phyloP scores from a whole-genome alignment of 805 yeast genomes.

The Peterozyma xylosa region DNA sequence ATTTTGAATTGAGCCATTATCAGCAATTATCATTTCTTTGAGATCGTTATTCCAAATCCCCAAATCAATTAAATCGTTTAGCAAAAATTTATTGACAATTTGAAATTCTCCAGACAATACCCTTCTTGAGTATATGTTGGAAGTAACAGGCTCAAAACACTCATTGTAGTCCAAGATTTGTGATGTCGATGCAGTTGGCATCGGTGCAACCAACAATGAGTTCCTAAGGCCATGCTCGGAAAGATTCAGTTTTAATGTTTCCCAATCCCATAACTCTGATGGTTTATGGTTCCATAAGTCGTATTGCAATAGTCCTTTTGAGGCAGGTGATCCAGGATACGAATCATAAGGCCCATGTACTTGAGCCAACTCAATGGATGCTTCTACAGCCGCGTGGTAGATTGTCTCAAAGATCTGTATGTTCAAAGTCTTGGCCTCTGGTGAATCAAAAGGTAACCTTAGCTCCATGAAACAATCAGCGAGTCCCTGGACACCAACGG shows the following conservation, averaged over 20 bases:
- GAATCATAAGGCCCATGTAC: slow-evolving; percentile 43
- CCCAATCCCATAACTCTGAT: slow-evolving; percentile 54
- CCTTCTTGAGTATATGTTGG: slow-evolving; percentile 56
- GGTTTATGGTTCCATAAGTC: slow-evolving; percentile 57
- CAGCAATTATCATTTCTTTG: slow-evolving; percentile 48
- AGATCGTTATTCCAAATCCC: slow-evolving; percentile 52
- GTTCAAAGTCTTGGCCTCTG: slow-evolving; percentile 47
- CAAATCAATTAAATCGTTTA: slow-evolving; percentile 49
- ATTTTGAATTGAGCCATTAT: slow-evolving; percentile 51
- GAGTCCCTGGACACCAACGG: slow-evolving; percentile 57
- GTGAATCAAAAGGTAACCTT: slow-evolving; percentile 51
- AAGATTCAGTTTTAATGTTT: slow-evolving; percentile 39
- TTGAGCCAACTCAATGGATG: slow-evolving; percentile 46
- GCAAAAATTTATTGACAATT: slow-evolving; percentile 51
- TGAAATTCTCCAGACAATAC: slow-evolving; percentile 60
- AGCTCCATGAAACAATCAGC: slow-evolving; percentile 52
- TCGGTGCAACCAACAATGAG: slow-evolving; percentile 55
- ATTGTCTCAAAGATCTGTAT: slow-evolving; percentile 56
- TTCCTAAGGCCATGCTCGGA: slow-evolving; percentile 46
- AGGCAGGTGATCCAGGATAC: slow-evolving; percentile 52
- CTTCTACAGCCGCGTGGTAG: slow-evolving; percentile 52
- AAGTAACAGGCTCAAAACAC: slow-evolving; percentile 58
- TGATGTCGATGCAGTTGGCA: slow-evolving; percentile 64
- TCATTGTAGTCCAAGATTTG: slow-evolving; percentile 57
- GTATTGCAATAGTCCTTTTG: slow-evolving; percentile 48